Conservation (phyloP, 2,329 filamentous ascomycete species). For the Fusarium oligoseptatum region DNA sequence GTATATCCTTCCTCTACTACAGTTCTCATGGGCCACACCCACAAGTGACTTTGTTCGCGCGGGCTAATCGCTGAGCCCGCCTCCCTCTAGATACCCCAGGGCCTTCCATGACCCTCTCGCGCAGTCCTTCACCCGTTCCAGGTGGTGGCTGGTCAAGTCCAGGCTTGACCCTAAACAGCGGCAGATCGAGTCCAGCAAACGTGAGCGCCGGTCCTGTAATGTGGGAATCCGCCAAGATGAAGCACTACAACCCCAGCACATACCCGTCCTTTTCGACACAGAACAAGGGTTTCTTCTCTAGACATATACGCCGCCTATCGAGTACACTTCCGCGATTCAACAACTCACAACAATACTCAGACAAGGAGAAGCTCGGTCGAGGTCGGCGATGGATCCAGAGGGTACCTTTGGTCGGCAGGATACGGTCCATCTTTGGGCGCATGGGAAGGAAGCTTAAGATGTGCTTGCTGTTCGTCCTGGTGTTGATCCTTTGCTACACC, state of each 20-base stretch:
- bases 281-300: conserved; percentile 88
- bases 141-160: conserved; percentile 92
- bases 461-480: conserved; percentile 69
- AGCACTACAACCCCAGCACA: conserved; percentile 78
- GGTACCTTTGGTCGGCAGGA: conserved; percentile 61
- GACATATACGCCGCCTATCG: conserved; percentile 85
- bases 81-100: conserved; percentile 65
- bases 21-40: conserved; percentile 27
- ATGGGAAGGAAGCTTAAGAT: conserved; percentile 76
- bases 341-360: conserved; percentile 70
- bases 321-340: conserved; percentile 82
- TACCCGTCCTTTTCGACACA: conserved; percentile 85
- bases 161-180: conserved; percentile 79
- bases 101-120: conserved; percentile 82
- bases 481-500: conserved; percentile 78
- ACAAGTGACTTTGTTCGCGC: conserved; percentile 25
- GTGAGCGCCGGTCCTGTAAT: conserved; percentile 72
- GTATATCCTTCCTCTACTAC: conserved; percentile 10
- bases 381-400: conserved; percentile 67
- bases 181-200: conserved; percentile 74
- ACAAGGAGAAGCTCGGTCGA: conserved; percentile 82
- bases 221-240: conserved; percentile 87
- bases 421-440: conserved; percentile 61
- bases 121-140: conserved; percentile 86
- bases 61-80: conserved; percentile 46